Base-by-base conservation (phyloP, 2,329 filamentous ascomycete species). In the Paracorniculantispora psalliotae region DNA sequence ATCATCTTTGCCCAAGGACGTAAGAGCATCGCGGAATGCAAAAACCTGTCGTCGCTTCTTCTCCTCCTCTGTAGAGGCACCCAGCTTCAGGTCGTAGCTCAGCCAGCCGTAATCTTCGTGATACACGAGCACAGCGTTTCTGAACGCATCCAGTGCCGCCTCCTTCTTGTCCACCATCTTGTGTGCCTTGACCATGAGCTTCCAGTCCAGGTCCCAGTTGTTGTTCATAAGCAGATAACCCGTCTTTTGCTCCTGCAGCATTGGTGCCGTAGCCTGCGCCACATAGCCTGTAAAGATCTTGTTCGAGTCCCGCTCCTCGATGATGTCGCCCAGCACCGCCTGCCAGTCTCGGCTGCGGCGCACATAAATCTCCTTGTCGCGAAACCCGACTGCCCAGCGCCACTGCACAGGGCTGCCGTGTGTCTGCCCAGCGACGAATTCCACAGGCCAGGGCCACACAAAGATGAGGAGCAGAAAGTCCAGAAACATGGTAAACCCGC, bases 151-250 rank as follows among this genome's bases (percentile, higher is more conserved):
- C 15, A 90, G 69, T 23, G 78, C 71, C 25, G 82, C 66, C 21
- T 80, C 77, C 67, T 85, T 85, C 64, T 79, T 78, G 63, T 91
- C 87, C 1, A 92, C 81, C 64, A 96, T 72, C 35, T 76, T 75
- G 48, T 91, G 88, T 4, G 90, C 91, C 62, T 81, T 75, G 13
- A 91, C 77, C 90, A 97, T 97, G 21, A 82, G 81, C 49, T 80
- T 80, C 81, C 92, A 97, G 71, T 96, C 92, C 61, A 97, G 77
- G 71, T 96, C 90, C 88, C 91, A 97, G 62, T 91, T 83, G 62
- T 81, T 83, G 69, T 92, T 90, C 79, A 96, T 89, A 65, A 94
- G 86, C 63, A 96, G 75, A 69, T 96, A 96, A 21, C 91, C 92
- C 30, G 92, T 96, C 81, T 96, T 96, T 65, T 85, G 81, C 65